A percentile compares a stretch with the other conserved stretches of the same genome.
These are phyloP conservation scores for Acanthamoeba lenticulata DNA, from an alignment of 208 protist genomes.

Conservation along the genomic window DNA sequence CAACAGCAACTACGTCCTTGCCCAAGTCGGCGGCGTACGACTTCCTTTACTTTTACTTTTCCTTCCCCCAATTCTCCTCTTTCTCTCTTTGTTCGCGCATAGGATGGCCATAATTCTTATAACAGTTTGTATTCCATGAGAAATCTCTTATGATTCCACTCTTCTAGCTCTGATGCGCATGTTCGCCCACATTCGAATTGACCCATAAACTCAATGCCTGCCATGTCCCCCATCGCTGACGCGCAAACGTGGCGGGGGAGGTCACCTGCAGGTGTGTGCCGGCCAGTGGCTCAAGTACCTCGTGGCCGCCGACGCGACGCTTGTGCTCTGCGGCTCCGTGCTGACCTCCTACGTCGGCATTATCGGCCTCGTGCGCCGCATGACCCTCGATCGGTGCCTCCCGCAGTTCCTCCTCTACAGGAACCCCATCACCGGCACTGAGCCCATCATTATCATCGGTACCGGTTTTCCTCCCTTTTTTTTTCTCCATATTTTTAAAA, in stretches of 20 bases:
- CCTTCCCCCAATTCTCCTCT: too few species aligned
- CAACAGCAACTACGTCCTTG: constrained; percentile 56
- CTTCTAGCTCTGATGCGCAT: too few species aligned
- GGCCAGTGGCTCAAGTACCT: constrained; percentile 72
- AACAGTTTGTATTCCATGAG: too few species aligned
- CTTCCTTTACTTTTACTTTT: too few species aligned
- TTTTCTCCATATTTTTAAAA: background rate
- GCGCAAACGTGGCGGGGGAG: too few species aligned
- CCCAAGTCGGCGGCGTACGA: constrained; percentile 25
- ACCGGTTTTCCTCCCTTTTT: background rate
- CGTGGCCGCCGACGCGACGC: constrained; percentile 83
- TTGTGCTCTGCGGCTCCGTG: constrained; percentile 88
- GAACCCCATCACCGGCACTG: constrained; percentile 77
- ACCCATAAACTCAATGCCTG: too few species aligned
- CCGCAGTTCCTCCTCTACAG: constrained; percentile 77
- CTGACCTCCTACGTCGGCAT: constrained; percentile 91
- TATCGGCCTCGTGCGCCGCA: constrained; percentile 84
- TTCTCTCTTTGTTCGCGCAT: too few species aligned
- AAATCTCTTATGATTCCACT: too few species aligned
- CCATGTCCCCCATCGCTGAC: too few species aligned
- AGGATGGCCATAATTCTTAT: too few species aligned
- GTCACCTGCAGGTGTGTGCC: background rate
- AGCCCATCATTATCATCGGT: constrained; percentile 80
- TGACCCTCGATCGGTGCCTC: constrained; percentile 86
- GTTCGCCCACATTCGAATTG: too few species aligned